Evolutionary conservation across 768 basidiomycete species (phyloP).

Genomic region (Boletus pseudo-olivaceus): DNA sequence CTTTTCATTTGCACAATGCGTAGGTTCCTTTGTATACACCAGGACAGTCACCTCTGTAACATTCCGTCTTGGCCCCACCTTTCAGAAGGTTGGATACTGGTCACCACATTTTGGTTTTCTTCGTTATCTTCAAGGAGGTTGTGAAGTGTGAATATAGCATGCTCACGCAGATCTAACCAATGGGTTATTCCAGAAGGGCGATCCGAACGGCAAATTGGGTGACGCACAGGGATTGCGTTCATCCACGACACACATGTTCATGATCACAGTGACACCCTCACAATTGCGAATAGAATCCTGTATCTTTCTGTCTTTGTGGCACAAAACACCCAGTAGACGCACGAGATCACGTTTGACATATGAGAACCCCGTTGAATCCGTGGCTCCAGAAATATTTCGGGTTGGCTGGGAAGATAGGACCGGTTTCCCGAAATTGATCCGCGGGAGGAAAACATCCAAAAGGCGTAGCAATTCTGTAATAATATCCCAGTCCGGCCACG

Average conservation of each 20-base stretch:
- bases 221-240: conserved; percentile 89
- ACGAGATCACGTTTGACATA: conserved; percentile 89
- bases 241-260: conserved; percentile 88
- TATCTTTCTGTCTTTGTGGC: conserved; percentile 56
- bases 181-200: conserved; percentile 3
- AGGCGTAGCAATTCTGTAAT: conserved; percentile 72
- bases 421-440: conserved; percentile 75
- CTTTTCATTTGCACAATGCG: conserved; percentile 1
- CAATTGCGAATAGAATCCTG: conserved; percentile 72
- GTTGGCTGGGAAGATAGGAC: conserved; percentile 27
- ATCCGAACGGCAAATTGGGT: background rate
- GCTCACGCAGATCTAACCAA: conserved; percentile 72
- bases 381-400: conserved; percentile 21
- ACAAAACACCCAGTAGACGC: conserved; percentile 78
- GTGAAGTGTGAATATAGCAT: conserved; percentile 81
- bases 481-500: background rate
- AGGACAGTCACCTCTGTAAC: conserved; percentile 33
- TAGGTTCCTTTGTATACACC: conserved; percentile 20
- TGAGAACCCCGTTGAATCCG: conserved; percentile 59
- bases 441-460: conserved; percentile 80
- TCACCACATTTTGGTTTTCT: conserved; percentile 79
- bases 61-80: conserved; percentile 58
- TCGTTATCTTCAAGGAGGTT: conserved; percentile 73
- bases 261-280: conserved; percentile 75
- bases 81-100: conserved; percentile 61